Base-by-base conservation (phyloP, 345 rosid genomes). In the Cardiospermum halicacabum region DNA sequence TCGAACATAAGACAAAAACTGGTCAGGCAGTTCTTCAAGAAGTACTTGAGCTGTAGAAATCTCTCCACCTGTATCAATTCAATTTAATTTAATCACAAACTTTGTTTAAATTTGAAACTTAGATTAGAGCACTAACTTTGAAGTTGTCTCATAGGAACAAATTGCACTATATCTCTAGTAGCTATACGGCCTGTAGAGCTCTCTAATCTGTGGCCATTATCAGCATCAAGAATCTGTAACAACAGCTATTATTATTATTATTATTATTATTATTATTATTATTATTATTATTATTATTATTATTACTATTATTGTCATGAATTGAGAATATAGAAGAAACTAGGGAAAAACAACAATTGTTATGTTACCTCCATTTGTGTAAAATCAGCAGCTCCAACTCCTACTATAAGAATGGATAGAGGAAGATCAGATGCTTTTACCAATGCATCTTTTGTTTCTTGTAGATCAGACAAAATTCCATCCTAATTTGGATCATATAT, bases 401-500 rank as follows among this genome's bases (percentile, higher is more conserved):
- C 98, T 1, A 92, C 86, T 21, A 89, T 87, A 61, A 92, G 91
- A 69, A 89, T 66, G 32, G 98, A 92, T 53, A 92, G 61, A 3
- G 98, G 98, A 70, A 92, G 96, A 81, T 92, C 96, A 57, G 98
- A 92, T 56, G 96, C 96, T 70, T 69, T 84, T 69, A 92, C 96
- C 72, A 92, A 68, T 60, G 93, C 87, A 72, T 92, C 78, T 66
- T 77, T 73, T 22, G 96, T 87, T 70, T 87, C 95, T 71, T 83
- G 74, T 60, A 85, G 81, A 74, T 89, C 98, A 0, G 96, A 81
- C 2, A 92, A 69, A 57, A 92, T 92, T 54, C 98, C 98, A 74
- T 92, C 96, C 98, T 92, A 54, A 34, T 3, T 32, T 32, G 26
- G n/a, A n/a, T n/a, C n/a, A n/a, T n/a, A n/a, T n/a, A n/a, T n/a